These are phyloP conservation scores for Apiospora hydei DNA, from an alignment of 2,329 filamentous ascomycete genomes.

Conservation along the genomic window DNA sequence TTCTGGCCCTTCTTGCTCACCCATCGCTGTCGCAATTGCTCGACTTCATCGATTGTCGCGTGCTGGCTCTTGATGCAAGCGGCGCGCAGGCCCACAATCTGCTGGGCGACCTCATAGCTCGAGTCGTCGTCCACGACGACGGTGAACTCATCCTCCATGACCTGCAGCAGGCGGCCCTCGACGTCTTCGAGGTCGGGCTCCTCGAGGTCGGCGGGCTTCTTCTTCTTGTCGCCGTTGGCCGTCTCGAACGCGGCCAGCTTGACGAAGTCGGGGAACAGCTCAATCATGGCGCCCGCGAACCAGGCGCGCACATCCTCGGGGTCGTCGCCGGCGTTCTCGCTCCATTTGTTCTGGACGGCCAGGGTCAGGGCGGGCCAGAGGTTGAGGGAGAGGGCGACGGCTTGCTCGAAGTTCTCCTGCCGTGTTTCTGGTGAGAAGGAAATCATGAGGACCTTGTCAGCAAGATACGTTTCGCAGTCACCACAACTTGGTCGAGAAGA, in stretches of 20 bases:
- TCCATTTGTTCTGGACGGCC: conserved; percentile 87
- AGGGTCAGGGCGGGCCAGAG: conserved; percentile 89
- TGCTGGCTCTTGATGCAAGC: conserved; percentile 68
- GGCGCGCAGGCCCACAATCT: conserved; percentile 72
- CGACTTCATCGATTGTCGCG: conserved; percentile 63
- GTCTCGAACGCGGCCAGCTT: conserved; percentile 42
- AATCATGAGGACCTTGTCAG: not conserved
- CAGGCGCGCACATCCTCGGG: conserved; percentile 79
- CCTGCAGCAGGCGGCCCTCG: conserved; percentile 83
- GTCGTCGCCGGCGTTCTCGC: conserved; percentile 79
- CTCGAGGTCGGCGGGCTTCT: conserved; percentile 39
- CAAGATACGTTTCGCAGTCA: not conserved
- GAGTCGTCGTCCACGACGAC: conserved; percentile 91
- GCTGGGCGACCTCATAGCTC: conserved; percentile 73
- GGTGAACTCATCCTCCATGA: conserved; percentile 96
- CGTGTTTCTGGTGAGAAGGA: conserved; percentile 54
- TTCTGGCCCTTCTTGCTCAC: conserved; percentile 66
- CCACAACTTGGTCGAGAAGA: not conserved
- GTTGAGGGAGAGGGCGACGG: conserved; percentile 83
- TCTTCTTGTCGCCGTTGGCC: conserved; percentile 33
- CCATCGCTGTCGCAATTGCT: conserved; percentile 69
- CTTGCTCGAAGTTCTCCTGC: conserved; percentile 80
- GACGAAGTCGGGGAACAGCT: conserved; percentile 77
- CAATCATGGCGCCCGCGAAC: conserved; percentile 88
- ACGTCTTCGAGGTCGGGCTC: conserved; percentile 79